phyloP scores from a whole-genome alignment of 2,329 filamentous ascomycete species.

The Xylaria multiplex region DNA sequence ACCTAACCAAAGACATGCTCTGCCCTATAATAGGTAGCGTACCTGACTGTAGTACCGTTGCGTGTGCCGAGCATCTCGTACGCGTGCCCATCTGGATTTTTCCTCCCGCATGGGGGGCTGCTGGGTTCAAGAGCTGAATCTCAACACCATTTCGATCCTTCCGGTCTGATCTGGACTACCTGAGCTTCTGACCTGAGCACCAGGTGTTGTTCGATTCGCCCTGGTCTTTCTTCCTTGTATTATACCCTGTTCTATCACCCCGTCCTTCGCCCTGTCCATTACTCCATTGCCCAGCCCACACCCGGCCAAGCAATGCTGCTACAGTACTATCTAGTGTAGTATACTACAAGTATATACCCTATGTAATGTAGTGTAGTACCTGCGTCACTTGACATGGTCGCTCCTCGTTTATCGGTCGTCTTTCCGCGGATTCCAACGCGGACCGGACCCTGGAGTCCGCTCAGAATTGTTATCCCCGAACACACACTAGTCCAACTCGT shows the following conservation, averaged over 20 bases:
- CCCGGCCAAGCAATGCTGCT: too few species aligned
- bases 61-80: neutral
- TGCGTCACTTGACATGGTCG: slow-evolving; percentile 29
- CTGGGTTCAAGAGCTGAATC: neutral
- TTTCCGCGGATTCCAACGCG: neutral
- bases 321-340: too few species aligned
- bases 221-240: too few species aligned
- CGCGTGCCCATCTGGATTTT: slow-evolving; percentile 6
- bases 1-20: too few species aligned
- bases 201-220: too few species aligned
- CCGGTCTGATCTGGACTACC: neutral
- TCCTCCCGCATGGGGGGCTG: neutral
- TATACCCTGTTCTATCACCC: too few species aligned
- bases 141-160: neutral
- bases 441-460: slow-evolving; percentile 4
- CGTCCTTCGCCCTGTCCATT: too few species aligned
- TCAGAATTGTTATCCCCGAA: neutral
- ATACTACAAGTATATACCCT: too few species aligned
- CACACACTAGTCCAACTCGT: neutral
- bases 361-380: too few species aligned
- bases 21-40: too few species aligned
- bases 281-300: too few species aligned
- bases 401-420: slow-evolving; percentile 3
- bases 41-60: too few species aligned
- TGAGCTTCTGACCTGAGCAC: neutral